Conservation (phyloP, 805 yeast genomes). For the Citeromyces matritensis region DNA sequence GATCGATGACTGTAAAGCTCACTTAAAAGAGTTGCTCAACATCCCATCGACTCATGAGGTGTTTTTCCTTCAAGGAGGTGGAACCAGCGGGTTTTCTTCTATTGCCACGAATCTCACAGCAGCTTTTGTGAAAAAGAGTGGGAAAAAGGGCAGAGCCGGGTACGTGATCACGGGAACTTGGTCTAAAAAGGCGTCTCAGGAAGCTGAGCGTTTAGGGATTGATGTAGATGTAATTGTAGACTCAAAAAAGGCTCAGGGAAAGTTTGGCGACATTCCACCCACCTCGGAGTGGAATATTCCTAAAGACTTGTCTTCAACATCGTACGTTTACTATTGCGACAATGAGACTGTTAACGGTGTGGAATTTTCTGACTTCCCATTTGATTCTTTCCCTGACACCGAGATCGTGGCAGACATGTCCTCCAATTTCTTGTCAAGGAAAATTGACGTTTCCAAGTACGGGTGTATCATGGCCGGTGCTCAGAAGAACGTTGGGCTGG, state of each 20-base stretch:
- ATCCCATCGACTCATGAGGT: conserved; percentile 92
- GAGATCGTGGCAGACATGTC: conserved; percentile 93
- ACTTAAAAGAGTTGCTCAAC: conserved; percentile 45
- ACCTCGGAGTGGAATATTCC: conserved; percentile 48
- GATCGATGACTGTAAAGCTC: conserved; percentile 60
- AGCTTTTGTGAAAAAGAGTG: conserved; percentile 45
- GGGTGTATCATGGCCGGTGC: conserved; percentile 96
- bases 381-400: conserved; percentile 44
- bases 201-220: conserved; percentile 72
- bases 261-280: conserved; percentile 55
- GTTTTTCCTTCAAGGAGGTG: conserved; percentile 95
- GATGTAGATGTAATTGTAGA: conserved; percentile 58
- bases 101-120: conserved; percentile 74
- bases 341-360: conserved; percentile 96
- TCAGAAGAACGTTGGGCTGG: conserved; percentile 93
- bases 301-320: conserved; percentile 46
- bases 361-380: conserved; percentile 47
- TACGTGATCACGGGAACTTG: conserved; percentile 89
- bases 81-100: conserved; percentile 90
- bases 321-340: conserved; percentile 85
- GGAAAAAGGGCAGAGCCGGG: conserved; percentile 66
- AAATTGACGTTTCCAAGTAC: conserved; percentile 67
- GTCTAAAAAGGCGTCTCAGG: conserved; percentile 82
- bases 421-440: conserved; percentile 75
- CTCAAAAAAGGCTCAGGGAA: conserved; percentile 39